These are phyloP conservation scores for Fraxinus anomala DNA, from an alignment of 257 asterid species.

Conservation along the genomic window DNA sequence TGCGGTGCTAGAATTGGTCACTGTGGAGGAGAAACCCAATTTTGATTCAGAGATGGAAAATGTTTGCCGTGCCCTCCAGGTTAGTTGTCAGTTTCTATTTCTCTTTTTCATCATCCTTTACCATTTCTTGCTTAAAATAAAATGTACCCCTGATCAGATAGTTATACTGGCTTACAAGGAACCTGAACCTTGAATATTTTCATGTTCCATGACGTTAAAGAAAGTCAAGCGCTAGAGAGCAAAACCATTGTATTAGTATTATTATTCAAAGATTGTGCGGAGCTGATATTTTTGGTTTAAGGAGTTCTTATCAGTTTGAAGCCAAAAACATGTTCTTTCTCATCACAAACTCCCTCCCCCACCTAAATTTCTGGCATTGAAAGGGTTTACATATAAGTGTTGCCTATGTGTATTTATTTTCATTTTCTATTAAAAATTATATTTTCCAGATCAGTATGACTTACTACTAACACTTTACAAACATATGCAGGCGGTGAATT, in stretches of 20 bases:
- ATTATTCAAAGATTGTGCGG: not conserved
- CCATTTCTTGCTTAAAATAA: not conserved
- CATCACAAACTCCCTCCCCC: not conserved
- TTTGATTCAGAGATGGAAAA: conserved; percentile 59
- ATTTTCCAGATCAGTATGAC: not conserved
- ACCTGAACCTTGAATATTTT: not conserved
- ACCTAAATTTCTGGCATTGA: not conserved
- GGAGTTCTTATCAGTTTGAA: not conserved
- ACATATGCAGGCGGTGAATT: conserved; percentile 56
- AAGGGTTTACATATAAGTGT: conserved; percentile 17
- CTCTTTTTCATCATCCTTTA: not conserved
- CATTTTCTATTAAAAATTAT: not conserved
- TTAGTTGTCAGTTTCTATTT: conserved; percentile 18
- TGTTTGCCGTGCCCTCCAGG: conserved; percentile 62
- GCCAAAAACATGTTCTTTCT: not conserved
- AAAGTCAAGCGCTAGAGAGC: not conserved
- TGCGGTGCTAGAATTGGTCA: conserved; percentile 78
- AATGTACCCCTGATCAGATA: not conserved
- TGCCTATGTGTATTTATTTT: conserved; percentile 11
- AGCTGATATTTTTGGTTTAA: not conserved
- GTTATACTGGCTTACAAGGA: not conserved
- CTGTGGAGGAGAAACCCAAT: conserved; percentile 50
- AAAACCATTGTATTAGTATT: not conserved
- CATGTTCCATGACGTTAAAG: not conserved
- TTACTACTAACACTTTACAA: conserved; percentile 17